phyloP scores from a whole-genome alignment of 305 asterid species.

The Vinca major region DNA sequence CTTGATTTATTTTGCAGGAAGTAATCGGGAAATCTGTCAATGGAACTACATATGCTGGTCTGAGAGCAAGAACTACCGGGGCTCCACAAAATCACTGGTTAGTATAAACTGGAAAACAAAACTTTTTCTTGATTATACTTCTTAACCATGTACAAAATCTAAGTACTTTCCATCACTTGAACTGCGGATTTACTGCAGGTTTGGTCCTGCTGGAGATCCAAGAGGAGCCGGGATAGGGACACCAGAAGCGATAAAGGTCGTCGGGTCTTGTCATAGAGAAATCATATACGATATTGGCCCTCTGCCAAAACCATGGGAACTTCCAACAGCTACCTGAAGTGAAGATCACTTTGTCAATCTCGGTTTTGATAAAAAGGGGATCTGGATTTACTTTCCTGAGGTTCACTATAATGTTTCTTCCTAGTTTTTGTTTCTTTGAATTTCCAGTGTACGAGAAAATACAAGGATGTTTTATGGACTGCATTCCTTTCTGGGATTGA shows the following conservation, averaged over 20 bases:
- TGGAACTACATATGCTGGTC: constrained; percentile 87
- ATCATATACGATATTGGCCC: constrained; percentile 66
- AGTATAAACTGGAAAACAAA: not conserved
- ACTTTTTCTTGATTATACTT: not conserved
- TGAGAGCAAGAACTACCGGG: constrained; percentile 89
- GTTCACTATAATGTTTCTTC: too few relatives aligned
- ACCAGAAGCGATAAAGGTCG: constrained; percentile 73
- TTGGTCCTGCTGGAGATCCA: constrained; percentile 87
- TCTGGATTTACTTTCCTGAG: too few relatives aligned
- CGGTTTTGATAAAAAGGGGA: too few relatives aligned
- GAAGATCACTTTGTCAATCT: constrained; percentile 6
- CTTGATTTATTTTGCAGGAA: constrained; percentile 36
- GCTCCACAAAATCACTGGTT: constrained; percentile 98
- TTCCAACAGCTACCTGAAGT: constrained; percentile 33
- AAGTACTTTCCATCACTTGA: not conserved
- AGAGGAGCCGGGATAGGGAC: constrained; percentile 84
- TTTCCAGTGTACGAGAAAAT: too few relatives aligned
- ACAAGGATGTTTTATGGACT: too few relatives aligned
- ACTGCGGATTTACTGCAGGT: constrained; percentile 32
- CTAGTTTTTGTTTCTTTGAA: too few relatives aligned
- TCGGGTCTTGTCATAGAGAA: constrained; percentile 82
- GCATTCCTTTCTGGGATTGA: too few relatives aligned
- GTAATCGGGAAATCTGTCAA: constrained; percentile 78
- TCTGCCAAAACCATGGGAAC: constrained; percentile 44
- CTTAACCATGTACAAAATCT: not conserved